Percentiles rank a stretch among this genome's conserved stretches.
Conservation (phyloP, 257 asterid species). For the Plectranthus barbatus region DNA sequence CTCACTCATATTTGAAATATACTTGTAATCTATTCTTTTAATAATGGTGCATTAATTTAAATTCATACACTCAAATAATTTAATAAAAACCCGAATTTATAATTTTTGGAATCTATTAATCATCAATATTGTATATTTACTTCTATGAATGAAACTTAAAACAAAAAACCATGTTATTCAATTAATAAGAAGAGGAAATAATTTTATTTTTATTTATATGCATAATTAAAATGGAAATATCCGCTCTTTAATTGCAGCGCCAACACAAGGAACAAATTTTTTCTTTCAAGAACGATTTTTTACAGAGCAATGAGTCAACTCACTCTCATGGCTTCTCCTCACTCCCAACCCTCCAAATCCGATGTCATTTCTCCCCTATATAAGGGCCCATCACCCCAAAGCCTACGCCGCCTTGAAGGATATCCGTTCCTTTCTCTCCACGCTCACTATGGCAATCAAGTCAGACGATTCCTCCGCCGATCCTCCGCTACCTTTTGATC, state of each 20-base stretch:
- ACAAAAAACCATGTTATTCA: no score
- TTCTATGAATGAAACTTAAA: no score
- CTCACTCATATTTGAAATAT: no score
- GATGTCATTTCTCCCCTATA: slow-evolving; percentile 34
- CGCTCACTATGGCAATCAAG: slow-evolving; percentile 19
- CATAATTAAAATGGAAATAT: background rate
- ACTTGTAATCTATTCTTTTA: no score
- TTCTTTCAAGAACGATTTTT: background rate
- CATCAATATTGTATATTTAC: no score
- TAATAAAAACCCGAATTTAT: no score
- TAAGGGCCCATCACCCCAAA: slow-evolving; percentile 41
- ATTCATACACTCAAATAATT: no score
- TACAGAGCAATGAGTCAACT: slow-evolving; percentile 11
- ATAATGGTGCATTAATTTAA: no score
- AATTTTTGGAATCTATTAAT: no score
- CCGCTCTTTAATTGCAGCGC: background rate
- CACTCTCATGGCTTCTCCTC: slow-evolving; percentile 12
- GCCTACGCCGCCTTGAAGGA: slow-evolving; percentile 31
- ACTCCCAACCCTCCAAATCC: background rate
- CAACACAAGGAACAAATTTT: background rate
- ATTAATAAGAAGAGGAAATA: no score
- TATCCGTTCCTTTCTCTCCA: slow-evolving; percentile 27
- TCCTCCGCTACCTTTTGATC: slow-evolving; percentile 60
- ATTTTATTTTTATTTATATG: background rate
- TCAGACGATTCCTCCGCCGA: slow-evolving; percentile 12